Base-by-base conservation (phyloP, 2,329 filamentous ascomycete species). In the Epichloe gansuensis region DNA sequence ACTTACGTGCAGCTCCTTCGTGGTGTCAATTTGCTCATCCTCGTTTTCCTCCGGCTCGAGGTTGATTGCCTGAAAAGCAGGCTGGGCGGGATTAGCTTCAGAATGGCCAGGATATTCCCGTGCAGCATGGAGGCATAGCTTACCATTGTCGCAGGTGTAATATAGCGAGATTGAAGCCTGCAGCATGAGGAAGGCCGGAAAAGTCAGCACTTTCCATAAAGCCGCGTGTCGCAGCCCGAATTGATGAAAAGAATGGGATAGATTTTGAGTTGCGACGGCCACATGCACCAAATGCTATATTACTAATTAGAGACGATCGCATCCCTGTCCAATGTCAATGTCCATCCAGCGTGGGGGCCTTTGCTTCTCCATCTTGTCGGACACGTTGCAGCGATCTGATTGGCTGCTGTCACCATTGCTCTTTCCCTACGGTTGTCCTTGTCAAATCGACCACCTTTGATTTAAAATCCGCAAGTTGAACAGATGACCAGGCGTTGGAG, bases 21-120 rank as follows among this genome's bases (percentile, higher is more conserved):
- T 95, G 61, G 93, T 89, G 66, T 98, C 93, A 63, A 95, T 74
- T 68, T 96, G 90, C 61, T 95, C 88, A 64, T 95, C 89, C 57
- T 85, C 74, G 53, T 88, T 87, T 63, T 94, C 88, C 70, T 96
- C 93, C 9, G 88, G 86, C 68, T 96, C 90, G 69, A 97, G 81
- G 66, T 98, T 98, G 68, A 96, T 82, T 50, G 91, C 88, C 62
- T 85, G 82, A 71, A 94, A 97, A 61, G 81, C 77, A 58, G 78
- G 75, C 78, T 81, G 53, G 40, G 54, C 52, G 53, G 43, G n/a
- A 17, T n/a, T 15, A 45, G 21, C 34, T 27, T 41, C 36, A 46
- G 49, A 36, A 21, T 38, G 4, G 11, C 12, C 11, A 15, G 13
- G 23, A 12, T 45, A 21, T 13, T 25, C 21, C 21, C 9, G 12